Percentiles rank a stretch among this genome's conserved stretches.
phyloP scores from a whole-genome alignment of 2,329 filamentous ascomycete species.

The Thielaviopsis euricoi region DNA sequence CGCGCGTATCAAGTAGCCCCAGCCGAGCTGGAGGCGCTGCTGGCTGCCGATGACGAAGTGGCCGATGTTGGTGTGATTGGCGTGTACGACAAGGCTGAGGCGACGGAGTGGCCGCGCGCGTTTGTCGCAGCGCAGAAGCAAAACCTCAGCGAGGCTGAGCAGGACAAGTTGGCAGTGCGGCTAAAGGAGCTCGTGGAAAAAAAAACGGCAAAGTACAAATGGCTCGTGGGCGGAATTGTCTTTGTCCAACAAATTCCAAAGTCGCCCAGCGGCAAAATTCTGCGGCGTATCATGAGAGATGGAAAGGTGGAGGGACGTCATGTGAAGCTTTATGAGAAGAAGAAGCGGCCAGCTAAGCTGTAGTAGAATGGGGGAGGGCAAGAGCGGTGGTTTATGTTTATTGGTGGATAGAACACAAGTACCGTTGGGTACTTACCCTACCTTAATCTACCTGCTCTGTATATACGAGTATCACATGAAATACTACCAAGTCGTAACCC shows the following conservation, averaged over 20 bases:
- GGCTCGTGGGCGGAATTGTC: conserved; percentile 51
- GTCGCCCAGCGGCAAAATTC: conserved; percentile 39
- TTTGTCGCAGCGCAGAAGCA: conserved; percentile 33
- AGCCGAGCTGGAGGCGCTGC: conserved; percentile 28
- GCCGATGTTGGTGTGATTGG: conserved; percentile 51
- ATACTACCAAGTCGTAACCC: too few species aligned
- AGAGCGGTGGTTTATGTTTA: too few species aligned
- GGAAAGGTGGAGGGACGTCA: conserved; percentile 22
- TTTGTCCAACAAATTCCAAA: conserved; percentile 58
- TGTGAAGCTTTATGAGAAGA: conserved; percentile 18
- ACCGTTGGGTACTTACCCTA: too few species aligned
- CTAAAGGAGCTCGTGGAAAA: conserved; percentile 42
- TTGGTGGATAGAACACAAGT: background rate
- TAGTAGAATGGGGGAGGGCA: conserved; percentile 1
- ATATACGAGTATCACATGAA: too few species aligned
- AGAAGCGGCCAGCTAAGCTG: conserved; percentile 11
- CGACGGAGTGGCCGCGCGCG: conserved; percentile 46
- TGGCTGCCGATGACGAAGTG: conserved; percentile 26
- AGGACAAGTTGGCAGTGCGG: conserved; percentile 27
- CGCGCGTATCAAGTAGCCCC: conserved; percentile 44
- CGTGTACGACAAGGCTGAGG: conserved; percentile 34
- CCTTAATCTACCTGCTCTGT: too few species aligned
- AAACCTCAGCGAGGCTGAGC: conserved; percentile 18
- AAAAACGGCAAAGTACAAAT: conserved; percentile 47
- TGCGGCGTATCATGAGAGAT: conserved; percentile 27